Evolutionary conservation across 441 rosid genomes (phyloP).

Genomic region (Metrosideros polymorpha): DNA sequence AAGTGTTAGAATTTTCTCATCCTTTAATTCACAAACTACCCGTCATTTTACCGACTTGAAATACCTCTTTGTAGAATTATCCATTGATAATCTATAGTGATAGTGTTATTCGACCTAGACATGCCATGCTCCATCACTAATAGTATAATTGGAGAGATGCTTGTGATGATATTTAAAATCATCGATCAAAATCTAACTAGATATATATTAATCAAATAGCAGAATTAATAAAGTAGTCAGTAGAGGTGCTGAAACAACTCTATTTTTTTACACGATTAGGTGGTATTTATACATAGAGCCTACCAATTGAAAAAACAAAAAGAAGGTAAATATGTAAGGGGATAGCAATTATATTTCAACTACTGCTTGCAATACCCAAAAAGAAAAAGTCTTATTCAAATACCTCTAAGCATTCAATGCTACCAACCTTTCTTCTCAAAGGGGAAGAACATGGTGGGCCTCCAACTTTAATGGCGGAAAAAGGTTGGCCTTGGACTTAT

Average conservation of each 20-base stretch:
- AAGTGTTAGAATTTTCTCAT: background rate
- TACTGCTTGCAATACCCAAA: background rate
- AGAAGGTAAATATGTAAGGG: background rate
- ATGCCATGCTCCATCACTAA: background rate
- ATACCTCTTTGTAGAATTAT: background rate
- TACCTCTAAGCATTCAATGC: background rate
- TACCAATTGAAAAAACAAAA: background rate
- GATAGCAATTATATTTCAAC: background rate
- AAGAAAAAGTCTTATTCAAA: background rate
- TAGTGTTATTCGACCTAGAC: background rate
- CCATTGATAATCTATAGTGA: background rate
- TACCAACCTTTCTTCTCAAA: background rate
- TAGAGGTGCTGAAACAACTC: background rate
- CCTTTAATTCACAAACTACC: background rate
- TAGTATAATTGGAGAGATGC: background rate
- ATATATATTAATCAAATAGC: background rate
- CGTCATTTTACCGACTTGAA: fast-evolving
- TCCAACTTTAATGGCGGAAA: background rate
- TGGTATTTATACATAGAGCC: background rate
- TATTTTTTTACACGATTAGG: background rate
- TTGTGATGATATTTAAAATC: background rate
- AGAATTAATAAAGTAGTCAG: background rate
- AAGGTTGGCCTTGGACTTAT: background rate
- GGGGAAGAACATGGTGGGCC: background rate
- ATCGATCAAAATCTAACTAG: background rate